phyloP scores from a whole-genome alignment of 2,329 filamentous ascomycete species.

The Trichoderma sp. region DNA sequence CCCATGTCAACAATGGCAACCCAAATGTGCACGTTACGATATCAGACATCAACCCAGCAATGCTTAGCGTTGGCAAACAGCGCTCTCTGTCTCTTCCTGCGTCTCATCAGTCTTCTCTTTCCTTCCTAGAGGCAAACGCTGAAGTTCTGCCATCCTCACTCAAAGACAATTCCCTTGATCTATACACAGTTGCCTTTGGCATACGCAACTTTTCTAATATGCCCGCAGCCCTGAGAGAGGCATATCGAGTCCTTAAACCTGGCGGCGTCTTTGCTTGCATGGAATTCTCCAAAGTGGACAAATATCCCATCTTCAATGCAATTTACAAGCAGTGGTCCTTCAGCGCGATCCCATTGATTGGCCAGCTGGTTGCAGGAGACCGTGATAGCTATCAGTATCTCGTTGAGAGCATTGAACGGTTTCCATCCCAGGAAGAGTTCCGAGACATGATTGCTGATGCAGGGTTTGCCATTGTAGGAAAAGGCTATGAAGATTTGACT shows the following conservation, averaged over 20 bases:
- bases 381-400: constrained; percentile 97
- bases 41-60: constrained; percentile 93
- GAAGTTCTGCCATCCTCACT: constrained; percentile 70
- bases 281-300: constrained; percentile 86
- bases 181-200: constrained; percentile 97
- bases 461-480: constrained; percentile 81
- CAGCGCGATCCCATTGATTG: constrained; percentile 89
- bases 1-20: constrained; percentile 77
- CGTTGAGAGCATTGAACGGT: constrained; percentile 94
- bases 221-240: constrained; percentile 78
- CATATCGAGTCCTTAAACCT: constrained; percentile 85
- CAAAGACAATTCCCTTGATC: constrained; percentile 73
- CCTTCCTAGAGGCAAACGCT: constrained; percentile 89
- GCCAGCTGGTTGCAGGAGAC: constrained; percentile 91
- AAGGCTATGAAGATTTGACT: constrained; percentile 87
- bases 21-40: constrained; percentile 82
- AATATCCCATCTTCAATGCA: constrained; percentile 75
- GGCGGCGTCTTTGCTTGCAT: constrained; percentile 96
- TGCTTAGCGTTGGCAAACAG: constrained; percentile 87
- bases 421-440: constrained; percentile 85
- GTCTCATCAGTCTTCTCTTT: constrained; percentile 60
- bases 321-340: constrained; percentile 97
- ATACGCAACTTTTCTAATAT: constrained; percentile 98
- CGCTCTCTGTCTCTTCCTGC: constrained; percentile 65
- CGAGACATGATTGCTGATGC: constrained; percentile 79